These are phyloP conservation scores for Prunus persica DNA, from an alignment of 306 rosid species.

Conservation along the genomic window DNA sequence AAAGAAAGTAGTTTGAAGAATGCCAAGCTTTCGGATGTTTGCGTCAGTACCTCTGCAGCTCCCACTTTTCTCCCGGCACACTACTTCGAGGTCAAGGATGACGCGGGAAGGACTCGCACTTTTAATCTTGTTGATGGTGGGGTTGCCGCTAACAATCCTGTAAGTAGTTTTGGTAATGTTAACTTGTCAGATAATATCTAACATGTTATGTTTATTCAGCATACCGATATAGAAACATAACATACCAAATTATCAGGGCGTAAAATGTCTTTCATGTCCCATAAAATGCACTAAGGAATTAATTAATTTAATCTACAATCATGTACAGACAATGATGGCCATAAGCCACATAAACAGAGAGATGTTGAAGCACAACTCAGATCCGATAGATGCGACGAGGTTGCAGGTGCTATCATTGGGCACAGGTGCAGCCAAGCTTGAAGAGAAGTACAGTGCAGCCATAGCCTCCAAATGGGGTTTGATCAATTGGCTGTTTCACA, in stretches of 20 bases:
- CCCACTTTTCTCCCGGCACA: constrained; percentile 41
- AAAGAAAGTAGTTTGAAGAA: constrained; percentile 25
- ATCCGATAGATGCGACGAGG: constrained; percentile 11
- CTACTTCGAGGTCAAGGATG: constrained; percentile 28
- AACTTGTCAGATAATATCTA: background rate
- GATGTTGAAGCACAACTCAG: background rate
- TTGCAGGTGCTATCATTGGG: constrained; percentile 43
- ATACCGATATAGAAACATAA: background rate
- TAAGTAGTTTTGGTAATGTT: constrained; percentile 3
- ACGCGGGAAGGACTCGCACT: background rate
- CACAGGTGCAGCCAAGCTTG: constrained; percentile 34
- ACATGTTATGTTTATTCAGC: too few species aligned
- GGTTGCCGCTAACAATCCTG: constrained; percentile 45
- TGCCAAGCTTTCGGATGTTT: constrained; percentile 36
- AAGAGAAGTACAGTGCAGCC: constrained; percentile 34
- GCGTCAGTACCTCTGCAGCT: constrained; percentile 46
- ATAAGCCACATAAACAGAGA: constrained; percentile 28
- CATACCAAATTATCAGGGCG: background rate
- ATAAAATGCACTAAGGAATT: background rate
- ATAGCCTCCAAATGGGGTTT: constrained; percentile 36
- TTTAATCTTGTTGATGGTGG: constrained; percentile 44
- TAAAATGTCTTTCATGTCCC: background rate
- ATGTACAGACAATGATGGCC: constrained; percentile 39
- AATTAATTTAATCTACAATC: background rate
- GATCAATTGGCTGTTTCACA: constrained; percentile 28